Evolutionary conservation across 2,329 filamentous ascomycete species (phyloP).

Genomic region (Stromatinia cepivora): DNA sequence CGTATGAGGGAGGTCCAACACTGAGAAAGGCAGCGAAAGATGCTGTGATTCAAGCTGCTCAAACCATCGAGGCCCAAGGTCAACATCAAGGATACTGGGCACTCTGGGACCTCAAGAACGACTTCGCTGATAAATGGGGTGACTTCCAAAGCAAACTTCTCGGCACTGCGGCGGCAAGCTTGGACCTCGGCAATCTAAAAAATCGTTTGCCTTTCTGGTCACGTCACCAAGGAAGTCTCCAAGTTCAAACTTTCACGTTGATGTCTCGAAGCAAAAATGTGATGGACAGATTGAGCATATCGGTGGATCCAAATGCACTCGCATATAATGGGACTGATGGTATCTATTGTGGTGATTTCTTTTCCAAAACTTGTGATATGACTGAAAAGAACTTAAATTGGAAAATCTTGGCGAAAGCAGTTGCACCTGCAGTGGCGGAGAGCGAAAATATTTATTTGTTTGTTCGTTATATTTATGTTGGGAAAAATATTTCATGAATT

Average conservation of each 20-base stretch:
- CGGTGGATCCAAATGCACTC: neutral
- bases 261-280: neutral
- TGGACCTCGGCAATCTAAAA: neutral
- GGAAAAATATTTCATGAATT: neutral
- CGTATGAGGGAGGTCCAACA: conserved; percentile 13
- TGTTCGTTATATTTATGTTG: conserved; percentile 2
- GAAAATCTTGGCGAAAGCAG: neutral
- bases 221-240: neutral
- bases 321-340: neutral
- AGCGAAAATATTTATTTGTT: conserved; percentile 9
- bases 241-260: neutral
- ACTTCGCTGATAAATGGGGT: neutral
- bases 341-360: neutral
- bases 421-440: neutral
- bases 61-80: neutral
- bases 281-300: neutral
- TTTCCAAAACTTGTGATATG: neutral
- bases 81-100: conserved; percentile 5
- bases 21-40: neutral
- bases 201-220: neutral
- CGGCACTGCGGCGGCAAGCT: neutral
- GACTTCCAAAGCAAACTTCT: neutral
- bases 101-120: conserved; percentile 4
- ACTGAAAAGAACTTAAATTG: neutral
- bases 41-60: neutral